Evolutionary conservation across 2,329 filamentous ascomycete genomes (phyloP).

Genomic region (Penicillium janthinellum): DNA sequence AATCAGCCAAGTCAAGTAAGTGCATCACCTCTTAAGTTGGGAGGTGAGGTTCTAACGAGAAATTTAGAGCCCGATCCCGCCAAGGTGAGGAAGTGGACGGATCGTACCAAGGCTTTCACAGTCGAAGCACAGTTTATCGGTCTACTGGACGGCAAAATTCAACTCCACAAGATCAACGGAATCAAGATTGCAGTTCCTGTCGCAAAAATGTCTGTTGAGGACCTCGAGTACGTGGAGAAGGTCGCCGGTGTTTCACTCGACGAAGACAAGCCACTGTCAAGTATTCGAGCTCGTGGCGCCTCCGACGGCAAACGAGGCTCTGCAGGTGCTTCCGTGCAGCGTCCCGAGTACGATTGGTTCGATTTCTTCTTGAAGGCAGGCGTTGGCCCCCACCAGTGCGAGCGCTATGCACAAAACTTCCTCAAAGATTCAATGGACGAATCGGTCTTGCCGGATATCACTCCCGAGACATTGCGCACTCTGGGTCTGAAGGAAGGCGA

Average conservation of each 20-base stretch:
- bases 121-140: constrained; percentile 97
- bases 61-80: constrained; percentile 74
- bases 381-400: constrained; percentile 88
- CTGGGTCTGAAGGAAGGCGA: constrained; percentile 95
- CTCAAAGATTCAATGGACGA: constrained; percentile 93
- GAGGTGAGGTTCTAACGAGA: background rate
- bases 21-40: constrained; percentile 20
- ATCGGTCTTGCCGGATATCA: constrained; percentile 86
- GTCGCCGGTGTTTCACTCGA: constrained; percentile 83
- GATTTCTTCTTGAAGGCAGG: constrained; percentile 95
- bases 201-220: constrained; percentile 90
- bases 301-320: constrained; percentile 40
- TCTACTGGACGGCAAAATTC: constrained; percentile 92
- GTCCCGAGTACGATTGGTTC: constrained; percentile 89
- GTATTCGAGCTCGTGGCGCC: constrained; percentile 57
- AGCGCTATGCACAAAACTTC: constrained; percentile 90
- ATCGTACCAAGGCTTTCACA: constrained; percentile 92
- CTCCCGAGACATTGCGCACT: constrained; percentile 77
- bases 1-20: constrained; percentile 74
- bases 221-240: constrained; percentile 91
- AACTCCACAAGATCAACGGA: constrained; percentile 95
- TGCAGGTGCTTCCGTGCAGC: constrained; percentile 44
- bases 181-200: constrained; percentile 98
- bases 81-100: constrained; percentile 91
- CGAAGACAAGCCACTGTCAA: constrained; percentile 89